phyloP scores from a whole-genome alignment of 495 filamentous ascomycete species.

The Penicillium angulare region DNA sequence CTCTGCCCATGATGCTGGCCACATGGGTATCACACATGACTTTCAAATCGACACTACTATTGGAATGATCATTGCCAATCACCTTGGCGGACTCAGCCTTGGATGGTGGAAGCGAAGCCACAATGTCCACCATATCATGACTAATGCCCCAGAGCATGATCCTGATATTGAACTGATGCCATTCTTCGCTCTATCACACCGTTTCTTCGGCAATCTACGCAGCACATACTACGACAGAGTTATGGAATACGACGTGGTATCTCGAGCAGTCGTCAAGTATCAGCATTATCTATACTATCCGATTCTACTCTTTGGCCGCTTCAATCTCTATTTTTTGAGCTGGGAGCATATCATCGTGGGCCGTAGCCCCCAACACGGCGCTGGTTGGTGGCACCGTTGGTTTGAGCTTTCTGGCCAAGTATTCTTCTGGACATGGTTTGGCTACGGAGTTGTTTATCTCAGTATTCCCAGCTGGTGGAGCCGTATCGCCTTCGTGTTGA shows the following conservation, averaged over 20 bases:
- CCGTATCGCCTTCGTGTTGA: constrained; percentile 68
- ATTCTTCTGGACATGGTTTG: constrained; percentile 89
- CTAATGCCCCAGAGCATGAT: constrained; percentile 88
- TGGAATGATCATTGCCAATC: constrained; percentile 81
- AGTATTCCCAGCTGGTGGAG: constrained; percentile 62
- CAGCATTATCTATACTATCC: constrained; percentile 80
- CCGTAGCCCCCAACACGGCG: constrained; percentile 69
- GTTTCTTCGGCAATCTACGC: constrained; percentile 65
- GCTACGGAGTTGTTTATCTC: constrained; percentile 72
- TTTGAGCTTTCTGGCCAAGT: constrained; percentile 72
- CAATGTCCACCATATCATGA: constrained; percentile 93
- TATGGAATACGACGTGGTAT: constrained; percentile 73
- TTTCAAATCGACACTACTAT: constrained; percentile 78
- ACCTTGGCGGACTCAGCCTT: constrained; percentile 75
- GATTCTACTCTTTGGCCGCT: constrained; percentile 72
- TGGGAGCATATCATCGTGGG: constrained; percentile 72
- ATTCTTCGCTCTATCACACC: constrained; percentile 81
- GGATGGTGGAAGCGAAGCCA: constrained; percentile 96
- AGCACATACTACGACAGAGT: constrained; percentile 81
- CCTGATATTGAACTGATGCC: constrained; percentile 91
- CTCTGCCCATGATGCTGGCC: constrained; percentile 84
- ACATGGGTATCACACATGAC: constrained; percentile 89
- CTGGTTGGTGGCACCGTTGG: constrained; percentile 80
- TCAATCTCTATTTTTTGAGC: constrained; percentile 78
- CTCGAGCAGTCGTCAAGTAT: constrained; percentile 62